Conservation (phyloP, 805 yeast genomes). For the Hanseniaspora clermontiae region DNA sequence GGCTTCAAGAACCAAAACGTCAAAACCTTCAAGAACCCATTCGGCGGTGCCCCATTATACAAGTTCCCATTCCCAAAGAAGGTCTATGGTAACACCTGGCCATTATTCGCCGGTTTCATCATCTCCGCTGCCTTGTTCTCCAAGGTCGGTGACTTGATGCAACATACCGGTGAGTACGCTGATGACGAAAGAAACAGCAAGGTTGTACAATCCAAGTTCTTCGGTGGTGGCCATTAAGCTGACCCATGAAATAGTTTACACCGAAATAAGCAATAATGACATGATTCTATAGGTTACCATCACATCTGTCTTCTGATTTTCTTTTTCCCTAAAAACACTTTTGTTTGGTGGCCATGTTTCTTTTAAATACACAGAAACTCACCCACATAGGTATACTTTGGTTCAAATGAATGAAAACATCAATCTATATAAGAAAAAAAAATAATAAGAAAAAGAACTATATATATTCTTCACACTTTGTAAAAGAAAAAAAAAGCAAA, state of each 20-base stretch:
- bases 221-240: slow-evolving; percentile 13
- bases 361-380: too few relatives aligned
- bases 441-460: background rate
- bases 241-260: too few relatives aligned
- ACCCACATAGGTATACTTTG: background rate
- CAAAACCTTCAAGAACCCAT: slow-evolving; percentile 13
- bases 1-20: slow-evolving; percentile 12
- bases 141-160: slow-evolving; percentile 13
- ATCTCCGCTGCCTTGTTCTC: slow-evolving; percentile 9
- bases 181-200: slow-evolving; percentile 9
- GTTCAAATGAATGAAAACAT: background rate
- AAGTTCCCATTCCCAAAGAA: slow-evolving; percentile 13
- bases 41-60: slow-evolving; percentile 13
- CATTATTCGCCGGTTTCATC: slow-evolving; percentile 12
- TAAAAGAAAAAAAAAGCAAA: background rate
- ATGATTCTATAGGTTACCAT: slow-evolving; percentile 1
- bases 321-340: background rate
- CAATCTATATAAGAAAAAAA: too few relatives aligned
- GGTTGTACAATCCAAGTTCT: slow-evolving; percentile 13
- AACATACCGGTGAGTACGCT: slow-evolving; percentile 12
- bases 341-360: background rate
- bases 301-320: background rate
- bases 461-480: background rate
- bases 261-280: background rate
- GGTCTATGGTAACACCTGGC: slow-evolving; percentile 10